phyloP scores from a whole-genome alignment of 805 yeast genomes.

The Blastobotrys peoriensis region DNA sequence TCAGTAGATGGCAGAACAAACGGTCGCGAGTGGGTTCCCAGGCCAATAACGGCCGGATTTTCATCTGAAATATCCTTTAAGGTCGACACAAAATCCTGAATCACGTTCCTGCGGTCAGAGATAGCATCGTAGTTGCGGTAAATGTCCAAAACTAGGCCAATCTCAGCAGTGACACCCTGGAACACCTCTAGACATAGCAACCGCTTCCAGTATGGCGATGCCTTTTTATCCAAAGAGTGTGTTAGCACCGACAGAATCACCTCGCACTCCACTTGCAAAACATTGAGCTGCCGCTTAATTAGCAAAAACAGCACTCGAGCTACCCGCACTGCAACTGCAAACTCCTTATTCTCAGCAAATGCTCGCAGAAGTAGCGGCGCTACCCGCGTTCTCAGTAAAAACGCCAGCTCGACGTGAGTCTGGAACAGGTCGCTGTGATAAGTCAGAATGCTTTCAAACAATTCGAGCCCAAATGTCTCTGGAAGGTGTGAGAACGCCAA shows the following conservation, averaged over 20 bases:
- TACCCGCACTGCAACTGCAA: constrained; percentile 68
- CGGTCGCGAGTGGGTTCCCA: constrained; percentile 13
- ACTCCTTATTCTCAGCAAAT: constrained; percentile 52
- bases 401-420: constrained; percentile 57
- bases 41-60: constrained; percentile 30
- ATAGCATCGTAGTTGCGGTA: constrained; percentile 58
- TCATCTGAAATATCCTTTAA: constrained; percentile 36
- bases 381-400: constrained; percentile 57
- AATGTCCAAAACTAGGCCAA: constrained; percentile 43
- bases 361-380: constrained; percentile 72
- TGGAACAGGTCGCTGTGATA: constrained; percentile 55
- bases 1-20: constrained; percentile 11
- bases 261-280: constrained; percentile 71
- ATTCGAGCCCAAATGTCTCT: constrained; percentile 69
- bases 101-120: constrained; percentile 52
- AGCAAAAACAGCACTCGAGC: constrained; percentile 63
- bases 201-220: constrained; percentile 66
- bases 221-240: constrained; percentile 57
- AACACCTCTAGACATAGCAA: constrained; percentile 69
- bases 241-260: constrained; percentile 70
- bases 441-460: constrained; percentile 70
- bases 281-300: constrained; percentile 52
- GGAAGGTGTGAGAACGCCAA: constrained; percentile 47
- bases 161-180: constrained; percentile 53
- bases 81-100: constrained; percentile 48